Base-by-base conservation (phyloP, 768 basidiomycete genomes). In the Vishniacozyma victoriae region DNA sequence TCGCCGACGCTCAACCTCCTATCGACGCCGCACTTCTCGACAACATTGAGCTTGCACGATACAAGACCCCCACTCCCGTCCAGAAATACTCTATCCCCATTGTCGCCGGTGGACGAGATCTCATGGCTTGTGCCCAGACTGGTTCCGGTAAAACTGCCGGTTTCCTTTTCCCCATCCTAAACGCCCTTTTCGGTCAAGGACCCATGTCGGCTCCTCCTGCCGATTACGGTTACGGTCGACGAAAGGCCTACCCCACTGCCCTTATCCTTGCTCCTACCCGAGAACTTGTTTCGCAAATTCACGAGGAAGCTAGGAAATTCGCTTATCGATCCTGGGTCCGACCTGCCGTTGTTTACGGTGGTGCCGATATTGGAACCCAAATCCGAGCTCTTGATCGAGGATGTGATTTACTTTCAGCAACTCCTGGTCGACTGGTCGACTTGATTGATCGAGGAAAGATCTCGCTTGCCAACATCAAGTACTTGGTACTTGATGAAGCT, bases 11-110 rank as follows among this genome's bases (percentile, higher is more conserved):
- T n/a, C n/a, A n/a, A n/a, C 85, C 91, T 38, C 92, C 90, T 54
- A 76, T 99, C 64, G 91, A 99, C 74, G 80, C 86, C 37, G 84
- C 92, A 72, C 82, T 99, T 31, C 78, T 97, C 57, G 91, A 95
- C 74, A 99, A 99, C 75, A 99, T 99, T 59, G 76, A 78, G 25
- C 85, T 78, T 73, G 88, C 95, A 71, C 87, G 81, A 76, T 99
- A 97, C 79, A 81, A 83, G 50, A 90, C 83, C 35, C 95, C 95
- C 9, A 99, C 95, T 42, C 95, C 95, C 19, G 95, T 99, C 60
- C 95, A 99, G 82, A 97, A 97, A 79, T 93, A 97, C 74, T 97
- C 95, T 60, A 86, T 99, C 67, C 95, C 95, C 71, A 97, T 97
- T 70, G 92, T 99, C 62, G 86, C 90, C 50, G 81, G 76, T 59